Evolutionary conservation across 2,329 filamentous ascomycete genomes (phyloP), one percentile per base, ranked within the genome.

Genomic region (Lachnellula suecica): DNA sequence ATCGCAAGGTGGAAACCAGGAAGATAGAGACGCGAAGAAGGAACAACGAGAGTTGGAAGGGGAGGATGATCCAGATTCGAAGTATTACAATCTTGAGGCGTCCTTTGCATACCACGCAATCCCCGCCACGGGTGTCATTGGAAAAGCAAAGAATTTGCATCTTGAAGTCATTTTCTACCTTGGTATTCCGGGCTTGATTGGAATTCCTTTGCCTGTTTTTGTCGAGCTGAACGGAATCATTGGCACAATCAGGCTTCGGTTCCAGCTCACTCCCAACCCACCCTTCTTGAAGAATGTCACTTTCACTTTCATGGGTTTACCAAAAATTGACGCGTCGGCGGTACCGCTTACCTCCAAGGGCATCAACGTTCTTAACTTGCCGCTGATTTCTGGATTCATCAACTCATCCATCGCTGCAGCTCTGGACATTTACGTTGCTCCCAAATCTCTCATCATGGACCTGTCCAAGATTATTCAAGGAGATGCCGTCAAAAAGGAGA

Each of bases 91-190:
- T 25, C 50, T 59, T 29, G 57, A 59, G 31, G 47, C 51, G 40
- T 59, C 57, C 11, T 59, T 59, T 38, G 57, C 57, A 34, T 57
- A 59, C 42, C 47, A 52, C 46, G 57, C 57, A n/a, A 55, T 59
- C 29, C 57, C 57, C 13, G 57, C 57, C 11, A 59, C 52, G n/a
- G 57, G 57, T 10, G 57, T 59, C 20, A 55, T 59, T 20, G 57
- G 57, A 27, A 59, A 59, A 20, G 57, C 57, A 20, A 59, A 59
- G 54, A 59, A 59, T 29, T 59, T 59, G 57, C 57, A 59, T 53
- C 48, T 59, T 7, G 57, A 59, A 50, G 57, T 59, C 17, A 35
- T 57, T 24, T 59, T 59, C 45, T 59, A 57, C 20, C 54, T 59
- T 5, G 57, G 57, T 37, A 50, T 59, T 10, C 57, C 54, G 40